Evolutionary conservation across 768 basidiomycete species (phyloP).

Genomic region (Russula compacta): DNA sequence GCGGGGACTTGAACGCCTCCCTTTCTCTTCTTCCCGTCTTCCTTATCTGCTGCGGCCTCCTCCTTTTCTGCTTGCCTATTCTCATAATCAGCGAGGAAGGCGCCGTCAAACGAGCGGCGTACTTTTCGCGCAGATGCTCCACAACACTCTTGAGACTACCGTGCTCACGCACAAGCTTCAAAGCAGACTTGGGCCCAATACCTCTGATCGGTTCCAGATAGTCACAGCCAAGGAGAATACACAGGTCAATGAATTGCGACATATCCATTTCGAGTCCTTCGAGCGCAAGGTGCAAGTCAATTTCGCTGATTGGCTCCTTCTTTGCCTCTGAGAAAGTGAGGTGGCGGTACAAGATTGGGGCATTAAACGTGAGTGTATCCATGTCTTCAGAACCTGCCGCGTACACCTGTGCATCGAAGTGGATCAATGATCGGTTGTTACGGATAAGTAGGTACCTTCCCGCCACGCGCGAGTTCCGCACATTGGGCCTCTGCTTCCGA

Average conservation of each 20-base stretch:
- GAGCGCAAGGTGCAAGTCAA: slow-evolving; percentile 71
- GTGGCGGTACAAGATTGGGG: slow-evolving; percentile 89
- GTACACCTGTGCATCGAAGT: slow-evolving; percentile 57
- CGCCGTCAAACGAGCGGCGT: slow-evolving; percentile 16
- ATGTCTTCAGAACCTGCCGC: slow-evolving; percentile 99
- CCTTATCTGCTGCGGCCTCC: slow-evolving; percentile 31
- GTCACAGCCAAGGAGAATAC: slow-evolving; percentile 94
- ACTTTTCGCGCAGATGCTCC: slow-evolving; percentile 74
- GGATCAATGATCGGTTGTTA: neutral
- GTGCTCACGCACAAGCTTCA: slow-evolving; percentile 85
- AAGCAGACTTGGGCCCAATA: slow-evolving; percentile 88
- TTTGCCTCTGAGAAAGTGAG: slow-evolving; percentile 97
- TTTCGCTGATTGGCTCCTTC: slow-evolving; percentile 92
- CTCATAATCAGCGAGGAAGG: slow-evolving; percentile 3
- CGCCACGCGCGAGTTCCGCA: slow-evolving; percentile 93
- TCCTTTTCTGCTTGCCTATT: slow-evolving; percentile 37
- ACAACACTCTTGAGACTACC: slow-evolving; percentile 64
- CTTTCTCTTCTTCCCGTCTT: slow-evolving; percentile 56
- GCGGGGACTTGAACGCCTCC: slow-evolving; percentile 79
- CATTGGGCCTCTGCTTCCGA: slow-evolving; percentile 99
- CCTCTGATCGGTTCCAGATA: slow-evolving; percentile 99
- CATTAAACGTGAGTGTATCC: slow-evolving; percentile 95
- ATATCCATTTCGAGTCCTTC: slow-evolving; percentile 89
- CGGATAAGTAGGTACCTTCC: slow-evolving; percentile 47
- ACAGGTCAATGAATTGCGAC: slow-evolving; percentile 96